A percentile compares a stretch with the other conserved stretches of the same genome.
Conservation (phyloP, 129 eudicot species). For the Centrapalus pauciflorus region DNA sequence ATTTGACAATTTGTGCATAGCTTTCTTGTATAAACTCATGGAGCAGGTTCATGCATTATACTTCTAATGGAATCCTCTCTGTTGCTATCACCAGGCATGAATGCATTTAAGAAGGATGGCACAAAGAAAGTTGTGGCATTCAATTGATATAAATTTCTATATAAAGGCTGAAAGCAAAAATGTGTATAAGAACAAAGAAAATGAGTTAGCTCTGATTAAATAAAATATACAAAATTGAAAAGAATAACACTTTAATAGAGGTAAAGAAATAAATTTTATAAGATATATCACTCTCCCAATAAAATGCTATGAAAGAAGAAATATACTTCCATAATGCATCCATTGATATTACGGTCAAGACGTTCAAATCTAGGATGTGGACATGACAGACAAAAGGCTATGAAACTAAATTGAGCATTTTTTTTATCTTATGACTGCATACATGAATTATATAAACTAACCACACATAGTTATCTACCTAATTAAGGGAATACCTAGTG, state of each 20-base stretch:
- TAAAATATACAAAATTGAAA: not conserved
- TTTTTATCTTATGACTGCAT: not conserved
- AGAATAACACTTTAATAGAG: not conserved
- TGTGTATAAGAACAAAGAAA: not conserved
- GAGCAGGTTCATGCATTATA: constrained; percentile 79
- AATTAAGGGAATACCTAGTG: not conserved
- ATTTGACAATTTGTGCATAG: too few relatives aligned
- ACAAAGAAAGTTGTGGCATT: constrained; percentile 66
- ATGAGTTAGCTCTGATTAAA: not conserved
- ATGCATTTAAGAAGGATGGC: constrained; percentile 70
- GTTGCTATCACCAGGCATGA: constrained; percentile 29
- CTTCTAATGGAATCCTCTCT: constrained; percentile 61
- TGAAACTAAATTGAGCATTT: not conserved
- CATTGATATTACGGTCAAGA: not conserved
- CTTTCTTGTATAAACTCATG: constrained; percentile 71
- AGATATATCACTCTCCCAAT: not conserved
- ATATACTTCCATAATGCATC: not conserved
- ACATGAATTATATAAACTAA: not conserved
- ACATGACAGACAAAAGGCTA: not conserved
- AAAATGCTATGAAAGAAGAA: not conserved
- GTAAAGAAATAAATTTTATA: not conserved
- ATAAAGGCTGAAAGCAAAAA: constrained; percentile 58
- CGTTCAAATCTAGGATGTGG: not conserved
- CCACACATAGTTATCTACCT: not conserved
- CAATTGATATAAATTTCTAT: constrained; percentile 57